phyloP scores from a whole-genome alignment of 2,329 filamentous ascomycete species.

The Paraphaeosphaeria minitans region DNA sequence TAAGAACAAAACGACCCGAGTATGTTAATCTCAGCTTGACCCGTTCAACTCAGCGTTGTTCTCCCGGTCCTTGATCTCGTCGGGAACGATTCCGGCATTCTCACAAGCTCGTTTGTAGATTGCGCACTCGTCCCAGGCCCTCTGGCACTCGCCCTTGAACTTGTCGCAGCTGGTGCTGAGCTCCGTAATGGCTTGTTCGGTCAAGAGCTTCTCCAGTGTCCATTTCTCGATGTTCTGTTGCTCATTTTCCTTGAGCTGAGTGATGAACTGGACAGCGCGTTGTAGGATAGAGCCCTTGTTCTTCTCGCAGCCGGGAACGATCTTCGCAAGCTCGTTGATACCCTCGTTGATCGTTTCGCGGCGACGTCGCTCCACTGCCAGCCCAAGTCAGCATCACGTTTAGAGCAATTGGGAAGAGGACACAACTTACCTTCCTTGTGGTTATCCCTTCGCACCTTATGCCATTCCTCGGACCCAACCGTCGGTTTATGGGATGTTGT shows the following conservation, averaged over 20 bases:
- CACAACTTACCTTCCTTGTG: constrained; percentile 87
- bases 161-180: constrained; percentile 87
- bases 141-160: constrained; percentile 78
- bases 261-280: constrained; percentile 92
- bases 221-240: constrained; percentile 93
- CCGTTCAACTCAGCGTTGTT: constrained; percentile 46
- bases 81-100: constrained; percentile 46
- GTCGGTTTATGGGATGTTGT: constrained; percentile 67
- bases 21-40: constrained; percentile 28
- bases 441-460: constrained; percentile 94
- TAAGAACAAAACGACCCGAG: neutral
- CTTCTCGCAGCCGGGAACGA: constrained; percentile 97
- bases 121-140: constrained; percentile 77
- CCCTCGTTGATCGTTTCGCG: constrained; percentile 99
- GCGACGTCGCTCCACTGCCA: constrained; percentile 86
- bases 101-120: constrained; percentile 68
- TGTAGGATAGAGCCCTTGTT: constrained; percentile 98
- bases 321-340: constrained; percentile 96
- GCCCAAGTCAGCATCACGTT: constrained; percentile 16
- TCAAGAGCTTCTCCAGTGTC: constrained; percentile 88
- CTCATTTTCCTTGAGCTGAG: constrained; percentile 92
- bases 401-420: neutral
- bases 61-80: constrained; percentile 48
- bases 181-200: constrained; percentile 87
- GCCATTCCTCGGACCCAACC: constrained; percentile 98